Evolutionary conservation across 371 early-diverging fungal genomes (phyloP), one percentile per base, ranked within the genome.

Genomic region (Mycotypha africana): DNA sequence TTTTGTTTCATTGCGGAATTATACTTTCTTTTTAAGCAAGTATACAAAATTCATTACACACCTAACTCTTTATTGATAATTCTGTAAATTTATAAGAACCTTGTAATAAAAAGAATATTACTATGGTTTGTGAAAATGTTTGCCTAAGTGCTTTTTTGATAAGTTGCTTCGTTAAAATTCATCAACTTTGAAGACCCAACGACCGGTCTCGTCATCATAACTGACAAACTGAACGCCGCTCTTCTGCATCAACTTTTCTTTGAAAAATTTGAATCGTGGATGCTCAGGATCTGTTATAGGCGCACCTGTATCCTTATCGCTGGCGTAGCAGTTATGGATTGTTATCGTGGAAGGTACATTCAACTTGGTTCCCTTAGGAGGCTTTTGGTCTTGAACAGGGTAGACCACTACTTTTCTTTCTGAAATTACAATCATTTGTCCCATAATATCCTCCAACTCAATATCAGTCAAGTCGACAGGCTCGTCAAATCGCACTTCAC

Each of bases 121-220:
- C n/a, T n/a, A n/a, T n/a, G n/a, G n/a, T n/a, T n/a, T n/a, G n/a
- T n/a, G n/a, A n/a, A n/a, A n/a, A n/a, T n/a, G n/a, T n/a, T n/a
- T n/a, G n/a, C n/a, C n/a, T n/a, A n/a, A n/a, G n/a, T n/a, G n/a
- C n/a, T n/a, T n/a, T n/a, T n/a, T n/a, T n/a, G 28, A 28, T 28
- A 28, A 28, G 42, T 56, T 59, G 28, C 14, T 6, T 43, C 25
- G 14, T 60, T 85, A 88, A 62, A 97, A 97, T 55, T 89, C 89
- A 43, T 89, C 77, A 8, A 94, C 95, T 16, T 72, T 66, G 62
- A 97, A 97, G 12, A 67, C 76, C 98, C 98, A 97, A 0, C 68
- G 71, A 19, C 96, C 95, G n/a, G 78, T 79, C 2, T 62, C 56
- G 10, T 70, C 55, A 26, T 82, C 74, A 65, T 85, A 96, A 37